These are phyloP conservation scores for Aspergillus luchuensis DNA, from an alignment of 2,329 filamentous ascomycete species.

Conservation along the genomic window DNA sequence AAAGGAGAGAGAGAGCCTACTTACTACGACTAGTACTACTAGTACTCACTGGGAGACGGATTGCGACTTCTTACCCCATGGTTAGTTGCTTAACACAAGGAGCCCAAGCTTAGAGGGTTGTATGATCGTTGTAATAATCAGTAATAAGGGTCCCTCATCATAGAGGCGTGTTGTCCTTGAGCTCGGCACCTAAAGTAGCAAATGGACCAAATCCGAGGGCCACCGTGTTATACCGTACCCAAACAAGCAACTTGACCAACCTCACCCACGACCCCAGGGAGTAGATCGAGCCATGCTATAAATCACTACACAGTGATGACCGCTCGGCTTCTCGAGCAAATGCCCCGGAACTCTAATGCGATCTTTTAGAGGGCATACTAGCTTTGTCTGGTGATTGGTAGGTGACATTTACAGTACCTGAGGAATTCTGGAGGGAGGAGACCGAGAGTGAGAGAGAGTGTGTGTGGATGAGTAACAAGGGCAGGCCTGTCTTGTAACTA, in stretches of 20 bases:
- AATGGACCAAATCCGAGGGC: background rate
- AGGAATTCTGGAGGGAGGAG: background rate
- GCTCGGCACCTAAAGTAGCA: background rate
- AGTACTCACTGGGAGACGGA: background rate
- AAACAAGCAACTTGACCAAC: background rate
- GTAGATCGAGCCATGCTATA: background rate
- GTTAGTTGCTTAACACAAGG: background rate
- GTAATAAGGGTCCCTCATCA: background rate
- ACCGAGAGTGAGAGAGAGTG: background rate
- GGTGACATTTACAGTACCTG: conserved; percentile 14
- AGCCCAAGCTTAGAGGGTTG: background rate
- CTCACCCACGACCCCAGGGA: background rate
- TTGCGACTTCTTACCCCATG: background rate
- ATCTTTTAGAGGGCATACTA: background rate
- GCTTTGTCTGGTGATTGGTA: conserved; percentile 1
- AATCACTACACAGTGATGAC: background rate
- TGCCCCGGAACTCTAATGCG: conserved; percentile 7
- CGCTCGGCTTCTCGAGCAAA: conserved; percentile 6
- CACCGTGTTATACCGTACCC: background rate
- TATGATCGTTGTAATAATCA: background rate
- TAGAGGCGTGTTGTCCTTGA: background rate
- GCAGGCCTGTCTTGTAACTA: background rate
- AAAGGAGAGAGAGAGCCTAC: conserved; percentile 11
- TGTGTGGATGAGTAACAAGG: background rate
- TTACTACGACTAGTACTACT: background rate